Percentiles rank a stretch among this genome's conserved stretches.
Conservation (phyloP, 306 rosid species). For the Citrullus mucosospermus region DNA sequence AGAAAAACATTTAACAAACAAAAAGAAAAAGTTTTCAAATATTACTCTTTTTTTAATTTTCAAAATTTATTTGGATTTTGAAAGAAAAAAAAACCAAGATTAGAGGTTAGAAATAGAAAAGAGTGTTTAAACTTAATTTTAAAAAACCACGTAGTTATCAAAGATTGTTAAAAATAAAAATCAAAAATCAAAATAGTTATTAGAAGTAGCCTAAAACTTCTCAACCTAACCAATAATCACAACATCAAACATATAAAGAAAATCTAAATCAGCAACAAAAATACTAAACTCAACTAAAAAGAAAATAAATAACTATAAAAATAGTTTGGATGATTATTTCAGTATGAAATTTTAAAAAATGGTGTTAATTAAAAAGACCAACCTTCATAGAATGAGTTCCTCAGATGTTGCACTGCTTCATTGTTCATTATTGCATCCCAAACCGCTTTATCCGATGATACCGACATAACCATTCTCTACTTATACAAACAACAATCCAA, state of each 20-base stretch:
- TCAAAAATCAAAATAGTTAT: too few relatives aligned
- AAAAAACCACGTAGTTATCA: too few relatives aligned
- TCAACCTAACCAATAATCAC: not conserved
- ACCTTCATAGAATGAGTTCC: constrained; percentile 44
- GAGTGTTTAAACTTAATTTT: too few relatives aligned
- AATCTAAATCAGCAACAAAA: not conserved
- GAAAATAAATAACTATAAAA: not conserved
- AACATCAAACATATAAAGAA: not conserved
- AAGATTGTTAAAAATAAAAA: too few relatives aligned
- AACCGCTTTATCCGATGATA: constrained; percentile 58
- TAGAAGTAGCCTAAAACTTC: not conserved
- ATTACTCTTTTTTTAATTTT: too few relatives aligned
- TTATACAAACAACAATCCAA: too few relatives aligned
- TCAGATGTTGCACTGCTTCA: constrained; percentile 52
- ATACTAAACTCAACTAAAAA: not conserved
- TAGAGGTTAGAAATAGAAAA: too few relatives aligned
- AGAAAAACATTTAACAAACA: too few relatives aligned
- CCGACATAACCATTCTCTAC: constrained; percentile 62
- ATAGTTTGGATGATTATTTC: not conserved
- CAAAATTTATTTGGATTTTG: too few relatives aligned
- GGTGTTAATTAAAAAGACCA: not conserved
- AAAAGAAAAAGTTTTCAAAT: too few relatives aligned
- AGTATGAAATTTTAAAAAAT: not conserved
- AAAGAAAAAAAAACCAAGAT: too few relatives aligned
- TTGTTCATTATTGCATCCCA: constrained; percentile 80